Conservation (phyloP, 1,139 yeast genomes). For the Geotrichum bryndzae region DNA sequence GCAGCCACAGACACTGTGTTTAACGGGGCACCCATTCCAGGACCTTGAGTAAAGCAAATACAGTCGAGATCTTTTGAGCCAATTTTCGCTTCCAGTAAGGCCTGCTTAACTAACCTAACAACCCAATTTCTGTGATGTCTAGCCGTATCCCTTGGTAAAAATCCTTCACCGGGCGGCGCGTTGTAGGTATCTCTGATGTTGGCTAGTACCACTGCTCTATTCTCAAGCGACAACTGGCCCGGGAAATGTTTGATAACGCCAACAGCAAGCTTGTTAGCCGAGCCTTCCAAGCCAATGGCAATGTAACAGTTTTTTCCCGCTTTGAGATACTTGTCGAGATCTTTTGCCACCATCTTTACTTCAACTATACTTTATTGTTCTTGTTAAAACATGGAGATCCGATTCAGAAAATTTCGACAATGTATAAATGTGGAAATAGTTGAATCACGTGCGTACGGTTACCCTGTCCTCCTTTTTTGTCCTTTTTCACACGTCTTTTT, state of each 20-base stretch:
- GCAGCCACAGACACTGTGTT: conserved; percentile 93
- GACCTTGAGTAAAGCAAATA: conserved; percentile 94
- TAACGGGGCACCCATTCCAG: conserved; percentile 99
- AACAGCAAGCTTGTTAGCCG: conserved; percentile 92
- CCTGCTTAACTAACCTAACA: conserved; percentile 64
- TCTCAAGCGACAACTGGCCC: conserved; percentile 40
- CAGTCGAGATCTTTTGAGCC: conserved; percentile 61
- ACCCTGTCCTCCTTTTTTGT: conserved; percentile 2
- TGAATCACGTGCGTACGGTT: not conserved
- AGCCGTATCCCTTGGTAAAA: conserved; percentile 92
- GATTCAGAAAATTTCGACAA: not conserved
- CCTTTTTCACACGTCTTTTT: conserved; percentile 7
- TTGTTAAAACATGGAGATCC: not conserved
- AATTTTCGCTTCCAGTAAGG: conserved; percentile 61
- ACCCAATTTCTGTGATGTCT: conserved; percentile 95
- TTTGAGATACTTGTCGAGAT: conserved; percentile 23
- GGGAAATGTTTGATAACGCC: conserved; percentile 74
- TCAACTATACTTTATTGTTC: not conserved
- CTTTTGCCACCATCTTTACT: conserved; percentile 9
- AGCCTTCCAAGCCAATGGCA: conserved; percentile 91
- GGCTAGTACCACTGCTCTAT: conserved; percentile 69
- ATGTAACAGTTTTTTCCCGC: conserved; percentile 34
- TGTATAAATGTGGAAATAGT: not conserved
- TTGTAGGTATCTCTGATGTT: conserved; percentile 91
- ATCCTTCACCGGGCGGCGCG: conserved; percentile 98